Evolutionary conservation across 176 grass and related monocot genomes (phyloP), one percentile per base, ranked within the genome.

Genomic region (Aegilops bicornis): DNA sequence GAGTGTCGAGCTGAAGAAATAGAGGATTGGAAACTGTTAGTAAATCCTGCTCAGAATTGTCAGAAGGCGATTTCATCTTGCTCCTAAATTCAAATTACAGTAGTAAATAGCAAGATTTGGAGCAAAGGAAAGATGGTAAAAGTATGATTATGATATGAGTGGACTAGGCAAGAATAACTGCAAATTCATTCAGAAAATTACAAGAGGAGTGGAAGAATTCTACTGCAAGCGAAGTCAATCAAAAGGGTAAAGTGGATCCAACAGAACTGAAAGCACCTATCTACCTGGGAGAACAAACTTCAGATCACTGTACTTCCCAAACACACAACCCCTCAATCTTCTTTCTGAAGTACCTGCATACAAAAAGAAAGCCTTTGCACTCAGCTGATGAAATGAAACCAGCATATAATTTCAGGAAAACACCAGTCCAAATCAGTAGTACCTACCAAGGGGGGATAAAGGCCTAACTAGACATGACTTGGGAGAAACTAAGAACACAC

Each of bases 261-360:
- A 78, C 30, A 78, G 27, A 78, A 72, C 45, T 82, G 42, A 63
- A 88, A 40, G 39, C 29, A 52, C 35, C 25, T 50, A 81, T 88
- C 78, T 82, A 91, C 90, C 90, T 85, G 42, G 66, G 58, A 85
- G 23, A 39, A 23, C 5, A 77, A 77, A 31, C 63, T 88, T 91
- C 54, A 84, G 69, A 71, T 65, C n/a, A 30, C 70, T 25, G 82
- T 63, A 64, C 62, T 88, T 59, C 56, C 56, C 3, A 0, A 59
- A 9, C 19, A 59, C 19, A 59, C 56, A 22, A 22, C 0, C 19
- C 56, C 56, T 9, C 6, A 22, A 3, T 19, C 50, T 54, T 54
- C 19, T 59, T 76, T 62, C 22, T 79, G 32, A 8, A 69, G 60
- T 23, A 80, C 50, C 85, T 91, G 71, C 77, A 82, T 65, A 83